Conservation (phyloP, 1,139 yeast genomes). For the Debaryomyces singareniensis region DNA sequence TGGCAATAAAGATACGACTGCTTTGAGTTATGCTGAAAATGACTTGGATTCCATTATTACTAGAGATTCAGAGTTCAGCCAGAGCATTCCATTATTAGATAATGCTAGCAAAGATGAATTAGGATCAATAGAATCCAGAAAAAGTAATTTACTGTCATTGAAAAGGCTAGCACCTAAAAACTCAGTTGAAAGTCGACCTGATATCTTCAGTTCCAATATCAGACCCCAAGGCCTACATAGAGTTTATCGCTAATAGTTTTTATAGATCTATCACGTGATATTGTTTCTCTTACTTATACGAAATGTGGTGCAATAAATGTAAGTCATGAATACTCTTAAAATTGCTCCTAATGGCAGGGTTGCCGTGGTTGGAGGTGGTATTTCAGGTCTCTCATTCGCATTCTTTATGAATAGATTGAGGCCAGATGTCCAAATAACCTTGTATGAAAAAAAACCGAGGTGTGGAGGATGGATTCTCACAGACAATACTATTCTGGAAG, state of each 20-base stretch:
- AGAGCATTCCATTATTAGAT: conserved; percentile 25
- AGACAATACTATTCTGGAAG: conserved; percentile 12
- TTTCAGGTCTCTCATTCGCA: conserved; percentile 77
- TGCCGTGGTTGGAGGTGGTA: conserved; percentile 80
- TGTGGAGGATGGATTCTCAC: conserved; percentile 83
- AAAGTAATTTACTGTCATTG: background rate
- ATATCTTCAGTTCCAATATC: conserved; percentile 11
- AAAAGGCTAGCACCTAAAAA: conserved; percentile 3
- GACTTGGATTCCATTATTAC: conserved; percentile 11
- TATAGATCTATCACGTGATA: too few relatives aligned
- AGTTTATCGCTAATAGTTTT: conserved; percentile 9
- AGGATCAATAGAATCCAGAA: conserved; percentile 2
- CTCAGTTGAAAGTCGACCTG: conserved; percentile 13
- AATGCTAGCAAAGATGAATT: conserved; percentile 17
- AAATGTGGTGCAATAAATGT: too few relatives aligned
- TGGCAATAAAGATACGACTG: too few relatives aligned
- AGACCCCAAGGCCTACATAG: conserved; percentile 15
- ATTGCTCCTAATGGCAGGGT: conserved; percentile 31
- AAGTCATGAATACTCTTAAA: conserved; percentile 2
- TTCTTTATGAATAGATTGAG: conserved; percentile 65
- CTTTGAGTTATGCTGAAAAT: background rate
- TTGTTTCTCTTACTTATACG: too few relatives aligned
- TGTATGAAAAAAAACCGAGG: conserved; percentile 49
- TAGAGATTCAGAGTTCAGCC: conserved; percentile 21
- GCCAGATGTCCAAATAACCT: conserved; percentile 60